Evolutionary conservation across 176 grass and related monocot species (phyloP).

Genomic region (Oryza australiensis): DNA sequence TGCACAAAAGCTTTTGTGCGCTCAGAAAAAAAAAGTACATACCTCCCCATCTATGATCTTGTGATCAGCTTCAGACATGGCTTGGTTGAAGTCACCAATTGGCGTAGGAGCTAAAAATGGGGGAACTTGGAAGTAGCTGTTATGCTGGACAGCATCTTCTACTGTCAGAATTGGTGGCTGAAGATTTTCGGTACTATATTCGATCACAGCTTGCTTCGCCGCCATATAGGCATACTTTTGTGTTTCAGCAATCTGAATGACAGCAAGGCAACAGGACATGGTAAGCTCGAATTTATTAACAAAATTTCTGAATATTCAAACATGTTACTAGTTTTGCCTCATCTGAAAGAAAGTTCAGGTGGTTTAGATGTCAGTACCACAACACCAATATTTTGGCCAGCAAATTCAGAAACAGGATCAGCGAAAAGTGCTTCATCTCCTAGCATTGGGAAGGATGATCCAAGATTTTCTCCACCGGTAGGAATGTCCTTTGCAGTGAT

Average conservation of each 20-base stretch:
- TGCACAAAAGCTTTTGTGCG: too few species aligned
- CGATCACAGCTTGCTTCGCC: slow-evolving; percentile 63
- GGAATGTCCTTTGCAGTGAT: slow-evolving; percentile 79
- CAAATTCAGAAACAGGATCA: slow-evolving; percentile 60
- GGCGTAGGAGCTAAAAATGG: slow-evolving; percentile 51
- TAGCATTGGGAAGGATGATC: slow-evolving; percentile 19
- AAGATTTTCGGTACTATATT: slow-evolving; percentile 66
- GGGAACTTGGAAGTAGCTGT: slow-evolving; percentile 55
- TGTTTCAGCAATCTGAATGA: slow-evolving; percentile 69
- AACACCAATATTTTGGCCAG: slow-evolving; percentile 71
- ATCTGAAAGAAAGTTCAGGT: slow-evolving; percentile 6
- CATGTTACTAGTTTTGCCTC: not conserved
- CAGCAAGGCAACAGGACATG: slow-evolving; percentile 3
- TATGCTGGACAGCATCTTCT: slow-evolving; percentile 63
- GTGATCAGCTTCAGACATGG: slow-evolving; percentile 89
- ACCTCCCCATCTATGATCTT: slow-evolving; percentile 78
- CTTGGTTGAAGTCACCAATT: slow-evolving; percentile 66
- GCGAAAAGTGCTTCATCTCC: slow-evolving; percentile 69
- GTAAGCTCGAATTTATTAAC: not conserved
- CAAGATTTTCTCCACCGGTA: slow-evolving; percentile 58
- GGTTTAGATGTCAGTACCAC: slow-evolving; percentile 60
- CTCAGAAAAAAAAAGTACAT: not conserved
- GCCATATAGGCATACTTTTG: slow-evolving; percentile 85
- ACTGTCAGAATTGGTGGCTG: slow-evolving; percentile 75
- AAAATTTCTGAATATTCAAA: not conserved